phyloP scores from a whole-genome alignment of 805 yeast species.

The Cyberlindnera mississippiensis region DNA sequence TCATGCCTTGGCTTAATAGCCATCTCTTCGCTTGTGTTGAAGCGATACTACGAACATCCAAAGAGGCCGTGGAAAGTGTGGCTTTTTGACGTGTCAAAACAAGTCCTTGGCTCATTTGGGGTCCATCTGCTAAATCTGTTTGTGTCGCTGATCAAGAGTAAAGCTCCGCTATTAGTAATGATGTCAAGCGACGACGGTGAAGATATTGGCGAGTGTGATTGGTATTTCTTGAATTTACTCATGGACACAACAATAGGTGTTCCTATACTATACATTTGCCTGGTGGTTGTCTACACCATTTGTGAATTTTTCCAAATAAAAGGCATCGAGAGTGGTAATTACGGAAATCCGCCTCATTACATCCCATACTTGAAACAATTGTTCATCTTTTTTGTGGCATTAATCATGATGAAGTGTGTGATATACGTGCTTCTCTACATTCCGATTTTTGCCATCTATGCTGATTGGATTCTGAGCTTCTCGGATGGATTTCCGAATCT shows the following conservation, averaged over 20 bases:
- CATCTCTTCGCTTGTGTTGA: conserved; percentile 64
- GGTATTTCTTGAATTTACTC: conserved; percentile 86
- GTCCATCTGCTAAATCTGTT: conserved; percentile 76
- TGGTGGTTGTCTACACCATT: conserved; percentile 47
- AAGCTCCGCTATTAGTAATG: conserved; percentile 22
- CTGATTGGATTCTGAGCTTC: conserved; percentile 79
- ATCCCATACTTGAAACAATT: conserved; percentile 70
- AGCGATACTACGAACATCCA: conserved; percentile 78
- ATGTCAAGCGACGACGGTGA: conserved; percentile 26
- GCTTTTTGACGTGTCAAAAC: conserved; percentile 88
- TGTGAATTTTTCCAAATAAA: conserved; percentile 30
- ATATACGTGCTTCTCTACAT: conserved; percentile 55
- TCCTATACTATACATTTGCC: conserved; percentile 62
- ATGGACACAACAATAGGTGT: conserved; percentile 95
- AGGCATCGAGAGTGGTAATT: conserved; percentile 46
- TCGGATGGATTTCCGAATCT: conserved; percentile 73
- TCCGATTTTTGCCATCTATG: conserved; percentile 65
- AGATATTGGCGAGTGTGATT: conserved; percentile 78
- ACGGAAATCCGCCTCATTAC: conserved; percentile 61
- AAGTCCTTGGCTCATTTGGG: conserved; percentile 80
- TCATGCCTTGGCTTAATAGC: conserved; percentile 72
- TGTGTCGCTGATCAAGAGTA: conserved; percentile 55
- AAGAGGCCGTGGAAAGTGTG: conserved; percentile 86
- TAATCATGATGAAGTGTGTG: conserved; percentile 57
- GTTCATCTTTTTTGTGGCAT: conserved; percentile 58